phyloP scores from a whole-genome alignment of 768 basidiomycete genomes.

The Cantharellus anzutake region DNA sequence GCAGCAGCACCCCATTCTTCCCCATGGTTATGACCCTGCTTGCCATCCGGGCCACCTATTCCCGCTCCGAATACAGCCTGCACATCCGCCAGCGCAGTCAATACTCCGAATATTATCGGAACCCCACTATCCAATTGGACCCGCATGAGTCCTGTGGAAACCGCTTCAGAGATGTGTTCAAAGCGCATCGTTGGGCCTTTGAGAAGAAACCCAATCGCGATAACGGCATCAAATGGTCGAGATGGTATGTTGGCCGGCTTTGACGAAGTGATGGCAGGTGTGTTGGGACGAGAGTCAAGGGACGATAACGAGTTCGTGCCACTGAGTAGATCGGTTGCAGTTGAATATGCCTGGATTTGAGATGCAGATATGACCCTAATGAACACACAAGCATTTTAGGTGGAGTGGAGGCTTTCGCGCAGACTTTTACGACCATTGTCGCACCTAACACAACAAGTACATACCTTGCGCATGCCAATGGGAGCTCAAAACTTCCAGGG shows the following conservation, averaged over 20 bases:
- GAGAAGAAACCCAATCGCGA: conserved; percentile 95
- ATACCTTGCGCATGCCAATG: conserved; percentile 72
- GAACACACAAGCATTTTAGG: neutral
- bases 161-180: conserved; percentile 93
- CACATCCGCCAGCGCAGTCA: conserved; percentile 81
- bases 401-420: too few relatives aligned
- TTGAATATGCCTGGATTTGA: conserved; percentile 58
- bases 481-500: conserved; percentile 90
- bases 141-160: conserved; percentile 86
- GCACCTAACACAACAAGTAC: too few relatives aligned
- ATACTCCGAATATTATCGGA: conserved; percentile 90
- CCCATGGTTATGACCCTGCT: conserved; percentile 81
- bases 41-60: conserved; percentile 69
- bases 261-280: too few relatives aligned
- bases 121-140: conserved; percentile 85
- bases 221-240: conserved; percentile 80
- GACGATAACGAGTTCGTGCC: too few relatives aligned
- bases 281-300: too few relatives aligned
- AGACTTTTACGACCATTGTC: too few relatives aligned
- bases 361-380: conserved; percentile 74
- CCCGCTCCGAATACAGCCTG: conserved; percentile 91
- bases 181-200: too few relatives aligned
- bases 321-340: too few relatives aligned
- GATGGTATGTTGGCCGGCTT: too few relatives aligned
- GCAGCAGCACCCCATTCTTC: conserved; percentile 94